Percentiles rank a stretch among this genome's conserved stretches.
phyloP scores from a whole-genome alignment of 331 rosid species.

The Phaseolus coccineus region DNA sequence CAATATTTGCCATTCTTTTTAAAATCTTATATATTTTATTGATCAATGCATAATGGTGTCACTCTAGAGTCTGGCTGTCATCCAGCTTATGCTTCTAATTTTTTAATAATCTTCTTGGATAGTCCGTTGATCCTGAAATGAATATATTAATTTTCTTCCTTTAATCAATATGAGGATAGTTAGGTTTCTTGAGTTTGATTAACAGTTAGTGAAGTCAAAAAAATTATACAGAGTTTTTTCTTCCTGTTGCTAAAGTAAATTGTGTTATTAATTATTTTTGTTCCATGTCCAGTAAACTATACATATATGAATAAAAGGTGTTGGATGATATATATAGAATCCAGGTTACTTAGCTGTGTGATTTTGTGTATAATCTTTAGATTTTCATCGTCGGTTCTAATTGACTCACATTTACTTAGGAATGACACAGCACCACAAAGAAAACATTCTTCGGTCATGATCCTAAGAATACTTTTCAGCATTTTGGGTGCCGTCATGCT shows the following conservation, averaged over 20 bases:
- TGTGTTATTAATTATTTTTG: constrained; percentile 1
- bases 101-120: not conserved
- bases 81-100: constrained; percentile 24
- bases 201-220: constrained; percentile 26
- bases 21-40: not conserved
- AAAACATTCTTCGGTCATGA: constrained; percentile 48
- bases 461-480: constrained; percentile 62
- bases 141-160: constrained; percentile 19
- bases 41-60: constrained; percentile 5
- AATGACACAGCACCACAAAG: constrained; percentile 46
- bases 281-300: not conserved
- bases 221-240: constrained; percentile 5
- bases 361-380: constrained; percentile 27
- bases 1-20: constrained; percentile 20
- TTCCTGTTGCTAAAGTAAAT: constrained; percentile 18
- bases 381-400: constrained; percentile 14
- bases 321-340: constrained; percentile 8
- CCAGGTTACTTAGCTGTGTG: constrained; percentile 20
- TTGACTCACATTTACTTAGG: constrained; percentile 52
- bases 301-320: not conserved
- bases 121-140: constrained; percentile 1
- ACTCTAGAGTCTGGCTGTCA: constrained; percentile 17
- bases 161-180: constrained; percentile 11
- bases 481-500: constrained; percentile 75
- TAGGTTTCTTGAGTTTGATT: constrained; percentile 30